Base-by-base conservation (phyloP, 176 grass and related monocot species). In the Lolium multiflorum region DNA sequence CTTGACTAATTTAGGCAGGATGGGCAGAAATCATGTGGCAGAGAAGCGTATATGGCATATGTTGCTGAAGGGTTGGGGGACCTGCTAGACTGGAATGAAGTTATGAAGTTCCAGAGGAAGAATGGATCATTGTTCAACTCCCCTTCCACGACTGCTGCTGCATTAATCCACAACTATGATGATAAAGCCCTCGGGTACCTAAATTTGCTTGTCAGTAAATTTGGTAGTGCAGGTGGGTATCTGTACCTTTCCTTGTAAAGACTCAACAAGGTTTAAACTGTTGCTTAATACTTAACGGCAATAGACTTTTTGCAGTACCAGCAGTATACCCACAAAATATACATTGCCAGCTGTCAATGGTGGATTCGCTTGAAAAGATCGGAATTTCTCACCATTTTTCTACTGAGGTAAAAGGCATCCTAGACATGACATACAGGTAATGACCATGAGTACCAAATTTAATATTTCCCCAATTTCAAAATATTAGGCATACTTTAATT, bases 51-150 rank as follows among this genome's bases (percentile, higher is more conserved):
- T 61, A 84, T 95, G 83, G 91, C 91, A 10, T 98, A 92, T 86
- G 81, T 95, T 15, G 46, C 93, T 39, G 95, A 98, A 89, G 93
- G 91, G 55, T 90, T 98, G 71, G 89, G 88, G 62, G 81, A 84
- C 54, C 54, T 39, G 47, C 66, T 87, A 22, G 89, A 98, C 18
- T 95, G 87, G 93, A 84, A 90, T 74, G 85, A 93, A 78, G 28
- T 83, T 81, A 89, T 89, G 87, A 93, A 83, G 64, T 98, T 90
- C 81, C 95, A 93, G 72, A 90, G 87, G 80, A 84, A 89, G 70
- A 95, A 98, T 81, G 93, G 93, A 48, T 98, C 95, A 12, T 25
- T 98, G 37, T 90, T 98, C 66, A 92, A 90, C 74, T 95, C 85
- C 74, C 95, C 95, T 89, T 93, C 93, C 54, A 83, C 93, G 46